phyloP scores from a whole-genome alignment of 805 yeast species.

The Lachancea meyersii region DNA sequence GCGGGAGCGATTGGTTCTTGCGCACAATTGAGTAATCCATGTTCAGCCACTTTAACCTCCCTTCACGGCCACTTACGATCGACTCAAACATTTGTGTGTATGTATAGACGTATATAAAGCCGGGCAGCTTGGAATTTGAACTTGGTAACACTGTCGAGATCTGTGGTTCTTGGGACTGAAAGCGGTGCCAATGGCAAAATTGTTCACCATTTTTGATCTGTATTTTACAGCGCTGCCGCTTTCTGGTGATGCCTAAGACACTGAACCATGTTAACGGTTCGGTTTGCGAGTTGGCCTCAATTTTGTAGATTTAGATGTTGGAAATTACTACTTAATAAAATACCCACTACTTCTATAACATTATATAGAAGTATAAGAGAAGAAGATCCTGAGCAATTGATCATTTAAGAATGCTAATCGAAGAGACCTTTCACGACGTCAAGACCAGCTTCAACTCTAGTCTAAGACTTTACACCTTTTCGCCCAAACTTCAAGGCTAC shows the following conservation, averaged over 20 bases:
- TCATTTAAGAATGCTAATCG: slow-evolving; percentile 64
- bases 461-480: slow-evolving; percentile 58
- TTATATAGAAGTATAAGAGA: too few species aligned
- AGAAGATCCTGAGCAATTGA: too few species aligned
- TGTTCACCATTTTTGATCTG: slow-evolving; percentile 5
- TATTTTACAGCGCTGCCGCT: slow-evolving; percentile 19
- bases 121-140: slow-evolving; percentile 10
- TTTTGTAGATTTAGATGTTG: too few species aligned
- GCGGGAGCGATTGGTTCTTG: slow-evolving; percentile 1
- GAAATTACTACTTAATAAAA: too few species aligned
- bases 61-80: neutral
- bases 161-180: slow-evolving; percentile 10
- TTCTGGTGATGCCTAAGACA: slow-evolving; percentile 27
- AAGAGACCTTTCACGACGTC: slow-evolving; percentile 59
- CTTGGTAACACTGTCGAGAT: slow-evolving; percentile 1
- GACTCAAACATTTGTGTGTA: slow-evolving; percentile 13
- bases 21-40: slow-evolving; percentile 8
- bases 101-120: slow-evolving; percentile 28
- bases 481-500: slow-evolving; percentile 63
- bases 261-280: slow-evolving; percentile 4
- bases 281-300: too few species aligned
- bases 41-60: slow-evolving; percentile 6
- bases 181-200: slow-evolving; percentile 21
- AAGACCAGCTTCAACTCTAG: slow-evolving; percentile 59
- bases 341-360: too few species aligned